Percentiles rank a stretch among this genome's conserved stretches.
Conservation (phyloP, 2,329 filamentous ascomycete species). For the Hypomyces rosellus region DNA sequence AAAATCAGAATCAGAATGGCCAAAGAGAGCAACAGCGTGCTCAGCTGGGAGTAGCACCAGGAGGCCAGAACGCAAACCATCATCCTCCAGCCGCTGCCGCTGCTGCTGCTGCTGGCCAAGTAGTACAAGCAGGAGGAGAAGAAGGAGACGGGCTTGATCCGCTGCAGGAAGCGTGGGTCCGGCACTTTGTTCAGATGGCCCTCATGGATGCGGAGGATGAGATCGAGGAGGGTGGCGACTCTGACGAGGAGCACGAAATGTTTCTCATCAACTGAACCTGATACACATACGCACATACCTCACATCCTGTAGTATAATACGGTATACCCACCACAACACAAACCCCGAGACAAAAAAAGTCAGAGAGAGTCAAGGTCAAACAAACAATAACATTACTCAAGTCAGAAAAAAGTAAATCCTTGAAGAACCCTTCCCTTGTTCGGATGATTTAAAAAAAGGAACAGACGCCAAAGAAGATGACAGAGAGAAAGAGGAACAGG, state of each 20-base stretch:
- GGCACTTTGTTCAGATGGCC: constrained; percentile 48
- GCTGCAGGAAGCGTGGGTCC: constrained; percentile 46
- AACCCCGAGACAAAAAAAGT: no score
- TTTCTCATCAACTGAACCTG: constrained; percentile 15
- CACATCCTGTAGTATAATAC: no score
- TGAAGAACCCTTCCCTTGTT: no score
- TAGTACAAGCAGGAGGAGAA: neutral
- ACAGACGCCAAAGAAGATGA: no score
- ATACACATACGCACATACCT: neutral
- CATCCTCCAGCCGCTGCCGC: neutral
- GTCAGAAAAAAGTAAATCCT: no score
- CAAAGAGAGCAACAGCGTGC: neutral
- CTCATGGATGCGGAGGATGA: constrained; percentile 48
- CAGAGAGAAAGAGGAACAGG: no score
- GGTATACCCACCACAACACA: no score
- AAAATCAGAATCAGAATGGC: constrained; percentile 4
- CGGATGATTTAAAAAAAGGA: no score
- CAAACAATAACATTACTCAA: no score
- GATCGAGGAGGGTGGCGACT: constrained; percentile 29
- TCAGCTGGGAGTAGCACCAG: neutral
- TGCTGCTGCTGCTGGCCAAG: neutral
- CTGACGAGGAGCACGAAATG: constrained; percentile 24
- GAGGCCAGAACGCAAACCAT: neutral
- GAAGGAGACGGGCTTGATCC: constrained; percentile 33
- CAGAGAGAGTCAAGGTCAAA: no score